Evolutionary conservation across 2,329 filamentous ascomycete species (phyloP), one percentile per base, ranked within the genome.

Genomic region (Fusarium heterosporum): DNA sequence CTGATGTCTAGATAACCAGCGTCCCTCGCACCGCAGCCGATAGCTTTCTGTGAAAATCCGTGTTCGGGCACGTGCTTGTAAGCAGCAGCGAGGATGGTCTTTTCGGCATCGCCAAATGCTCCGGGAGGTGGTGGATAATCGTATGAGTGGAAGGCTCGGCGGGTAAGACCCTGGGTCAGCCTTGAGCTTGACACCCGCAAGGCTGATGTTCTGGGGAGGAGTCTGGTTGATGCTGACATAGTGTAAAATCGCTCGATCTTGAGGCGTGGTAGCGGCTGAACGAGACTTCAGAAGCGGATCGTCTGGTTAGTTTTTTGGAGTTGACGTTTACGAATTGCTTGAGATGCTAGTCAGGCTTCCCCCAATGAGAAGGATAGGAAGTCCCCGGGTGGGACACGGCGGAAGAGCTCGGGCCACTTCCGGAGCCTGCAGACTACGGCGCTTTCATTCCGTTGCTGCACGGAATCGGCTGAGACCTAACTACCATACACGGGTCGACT

Each of bases 1-100:
- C 92, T 94, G 59, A 95, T 93, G 75, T 96, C 92, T 51, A 93
- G 88, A 77, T 95, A 97, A 42, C 94, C 93, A 17, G 90, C 89
- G 73, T 97, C 93, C 73, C 89, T 89, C 62, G 93, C 93, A 63
- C 95, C 96, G 22, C 91, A 85, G 41, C 87, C 86, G 11, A 99
- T 84, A 1, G 94, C 84, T 19, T 87, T 83, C 47, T 84, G 81
- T 0, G 93, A 92, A 84, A 98, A 99, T 76, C 96, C 96, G 76
- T 93, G 86, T 49, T 85, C 78, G 17, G 93, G 93, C 11, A 98
- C 89, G 77, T 97, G 91, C 29, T 80, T 76, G 72, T 96, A 87
- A 17, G 94, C 91, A n/a, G 93, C 88, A 43, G 90, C 85, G 65
- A 99, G 91, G 75, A 98, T 96, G 56, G 87, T 81, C 41, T 84